A percentile compares a stretch with the other conserved stretches of the same genome.
Evolutionary conservation across 2,329 filamentous ascomycete species (phyloP).

Genomic region (Mollisia scopiformis): DNA sequence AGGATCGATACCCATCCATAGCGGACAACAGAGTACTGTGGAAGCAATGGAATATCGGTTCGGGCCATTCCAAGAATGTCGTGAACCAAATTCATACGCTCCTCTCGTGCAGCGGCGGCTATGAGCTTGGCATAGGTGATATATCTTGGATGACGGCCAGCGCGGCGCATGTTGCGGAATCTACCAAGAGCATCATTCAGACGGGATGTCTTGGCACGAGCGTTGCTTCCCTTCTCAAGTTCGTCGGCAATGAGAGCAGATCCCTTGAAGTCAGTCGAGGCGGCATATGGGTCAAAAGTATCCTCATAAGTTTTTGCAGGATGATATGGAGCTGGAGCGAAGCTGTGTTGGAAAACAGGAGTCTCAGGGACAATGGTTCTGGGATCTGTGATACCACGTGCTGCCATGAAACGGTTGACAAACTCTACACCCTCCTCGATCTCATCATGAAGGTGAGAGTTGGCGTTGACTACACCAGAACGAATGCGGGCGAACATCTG

Average conservation of each 20-base stretch:
- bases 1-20: conserved; percentile 97
- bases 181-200: conserved; percentile 80
- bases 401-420: conserved; percentile 60
- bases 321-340: conserved; percentile 53
- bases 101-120: conserved; percentile 81
- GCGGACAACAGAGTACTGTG: conserved; percentile 83
- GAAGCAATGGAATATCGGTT: conserved; percentile 81
- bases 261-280: conserved; percentile 90
- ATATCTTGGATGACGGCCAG: conserved; percentile 89
- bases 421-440: conserved; percentile 86
- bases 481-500: conserved; percentile 87
- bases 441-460: conserved; percentile 69
- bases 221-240: conserved; percentile 78
- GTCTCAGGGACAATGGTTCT: conserved; percentile 52
- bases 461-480: conserved; percentile 53
- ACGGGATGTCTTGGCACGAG: conserved; percentile 62
- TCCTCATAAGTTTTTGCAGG: conserved; percentile 72
- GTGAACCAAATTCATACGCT: conserved; percentile 79
- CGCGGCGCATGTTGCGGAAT: conserved; percentile 91
- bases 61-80: conserved; percentile 90
- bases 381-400: conserved; percentile 57
- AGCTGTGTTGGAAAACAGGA: conserved; percentile 49
- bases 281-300: conserved; percentile 86
- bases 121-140: conserved; percentile 98
- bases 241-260: conserved; percentile 89